Evolutionary conservation across 2,329 filamentous ascomycete genomes (phyloP).

Genomic region (Fusarium decemcellulare): DNA sequence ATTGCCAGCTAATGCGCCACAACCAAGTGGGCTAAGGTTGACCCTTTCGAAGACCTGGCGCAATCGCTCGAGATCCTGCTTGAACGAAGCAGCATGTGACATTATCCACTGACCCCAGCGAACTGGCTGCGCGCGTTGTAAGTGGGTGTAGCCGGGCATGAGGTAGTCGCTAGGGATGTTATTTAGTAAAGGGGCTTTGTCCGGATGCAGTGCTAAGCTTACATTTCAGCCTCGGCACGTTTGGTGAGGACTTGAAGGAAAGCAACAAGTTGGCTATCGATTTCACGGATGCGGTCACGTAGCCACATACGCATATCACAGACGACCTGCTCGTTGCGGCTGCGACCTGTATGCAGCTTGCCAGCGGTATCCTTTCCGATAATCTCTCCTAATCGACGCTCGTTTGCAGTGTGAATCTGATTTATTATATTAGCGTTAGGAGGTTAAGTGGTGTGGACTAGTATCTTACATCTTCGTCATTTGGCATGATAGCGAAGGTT

Average conservation of each 20-base stretch:
- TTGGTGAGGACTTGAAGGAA: slow-evolving; percentile 75
- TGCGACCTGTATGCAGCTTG: slow-evolving; percentile 91
- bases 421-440: slow-evolving; percentile 32
- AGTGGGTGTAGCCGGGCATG: slow-evolving; percentile 49
- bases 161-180: slow-evolving; percentile 43
- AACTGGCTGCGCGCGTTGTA: slow-evolving; percentile 46
- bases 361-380: slow-evolving; percentile 89
- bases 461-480: slow-evolving; percentile 65
- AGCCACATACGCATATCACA: slow-evolving; percentile 94
- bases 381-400: slow-evolving; percentile 83
- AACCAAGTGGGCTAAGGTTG: slow-evolving; percentile 46
- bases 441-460: slow-evolving; percentile 14
- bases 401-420: slow-evolving; percentile 75
- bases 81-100: slow-evolving; percentile 41
- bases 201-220: slow-evolving; percentile 37
- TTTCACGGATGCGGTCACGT: slow-evolving; percentile 77
- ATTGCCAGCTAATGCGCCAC: slow-evolving; percentile 47
- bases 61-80: slow-evolving; percentile 45
- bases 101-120: slow-evolving; percentile 42
- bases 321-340: slow-evolving; percentile 91
- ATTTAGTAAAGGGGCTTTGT: slow-evolving; percentile 37
- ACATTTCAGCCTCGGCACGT: slow-evolving; percentile 70
- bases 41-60: slow-evolving; percentile 42
- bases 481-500: slow-evolving; percentile 66
- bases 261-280: slow-evolving; percentile 78